Evolutionary conservation across 345 rosid genomes (phyloP).

Genomic region (Bretschneidera sinensis): DNA sequence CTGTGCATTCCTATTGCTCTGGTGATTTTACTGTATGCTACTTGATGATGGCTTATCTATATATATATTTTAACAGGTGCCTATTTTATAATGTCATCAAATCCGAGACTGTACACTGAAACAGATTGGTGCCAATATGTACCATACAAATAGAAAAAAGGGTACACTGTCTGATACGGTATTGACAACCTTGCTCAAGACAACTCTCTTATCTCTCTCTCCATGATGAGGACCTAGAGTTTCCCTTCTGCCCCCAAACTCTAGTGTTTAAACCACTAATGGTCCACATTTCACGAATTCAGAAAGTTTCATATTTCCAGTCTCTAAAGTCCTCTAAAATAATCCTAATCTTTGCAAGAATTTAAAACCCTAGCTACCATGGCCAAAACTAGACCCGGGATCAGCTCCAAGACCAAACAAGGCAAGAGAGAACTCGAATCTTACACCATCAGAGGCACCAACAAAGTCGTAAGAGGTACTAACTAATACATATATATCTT

Average conservation of each 20-base stretch:
- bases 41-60: too few species aligned
- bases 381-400: conserved; percentile 82
- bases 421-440: conserved; percentile 54
- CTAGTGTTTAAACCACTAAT: neutral
- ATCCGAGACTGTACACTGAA: too few species aligned
- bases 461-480: conserved; percentile 58
- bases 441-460: conserved; percentile 63
- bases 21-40: too few species aligned
- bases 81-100: too few species aligned
- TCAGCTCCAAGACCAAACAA: conserved; percentile 38
- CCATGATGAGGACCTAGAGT: conserved; percentile 30
- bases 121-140: too few species aligned
- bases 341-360: neutral
- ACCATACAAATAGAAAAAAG: too few species aligned
- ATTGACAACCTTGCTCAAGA: too few species aligned
- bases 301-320: conserved; percentile 2
- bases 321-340: neutral
- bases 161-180: too few species aligned
- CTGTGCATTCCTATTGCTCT: too few species aligned
- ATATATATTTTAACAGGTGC: too few species aligned
- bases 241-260: conserved; percentile 6
- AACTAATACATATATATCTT: neutral
- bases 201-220: neutral
- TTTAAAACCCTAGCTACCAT: conserved; percentile 30
- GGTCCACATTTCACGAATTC: conserved; percentile 2